phyloP scores from a whole-genome alignment of 129 eudicot genomes.

The Glebionis coronaria region DNA sequence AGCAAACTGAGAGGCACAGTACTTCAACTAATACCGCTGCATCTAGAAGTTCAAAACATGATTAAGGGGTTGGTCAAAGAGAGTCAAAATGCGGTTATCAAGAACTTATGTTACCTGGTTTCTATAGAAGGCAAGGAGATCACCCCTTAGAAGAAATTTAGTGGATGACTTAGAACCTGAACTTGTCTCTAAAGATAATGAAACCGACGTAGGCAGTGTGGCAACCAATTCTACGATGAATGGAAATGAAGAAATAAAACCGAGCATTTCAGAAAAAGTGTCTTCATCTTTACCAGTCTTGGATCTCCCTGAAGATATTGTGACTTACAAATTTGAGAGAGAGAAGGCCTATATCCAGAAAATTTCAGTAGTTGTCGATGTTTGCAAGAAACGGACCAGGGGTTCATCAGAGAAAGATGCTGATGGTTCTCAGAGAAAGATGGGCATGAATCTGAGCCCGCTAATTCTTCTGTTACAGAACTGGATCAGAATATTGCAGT shows the following conservation, averaged over 20 bases:
- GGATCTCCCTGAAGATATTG: constrained; percentile 31
- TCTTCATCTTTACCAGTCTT: constrained; percentile 50
- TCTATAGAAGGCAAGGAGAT: constrained; percentile 29
- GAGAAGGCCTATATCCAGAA: constrained; percentile 46
- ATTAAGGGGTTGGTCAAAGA: constrained; percentile 74
- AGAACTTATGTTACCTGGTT: constrained; percentile 24
- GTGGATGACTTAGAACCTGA: constrained; percentile 17
- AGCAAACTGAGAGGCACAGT: too few species aligned
- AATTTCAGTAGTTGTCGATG: constrained; percentile 85
- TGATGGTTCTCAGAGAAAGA: constrained; percentile 27
- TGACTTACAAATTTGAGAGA: constrained; percentile 35
- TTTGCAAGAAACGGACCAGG: constrained; percentile 49
- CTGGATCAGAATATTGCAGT: constrained; percentile 25
- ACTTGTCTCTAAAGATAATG: background rate
- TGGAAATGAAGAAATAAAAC: constrained; percentile 26
- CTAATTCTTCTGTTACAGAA: constrained; percentile 30
- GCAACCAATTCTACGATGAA: constrained; percentile 51
- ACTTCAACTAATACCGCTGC: too few species aligned
- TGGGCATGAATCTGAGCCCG: background rate
- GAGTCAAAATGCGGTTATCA: constrained; percentile 63
- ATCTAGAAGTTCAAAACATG: constrained; percentile 38
- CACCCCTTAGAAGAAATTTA: constrained; percentile 24
- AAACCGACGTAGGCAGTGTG: constrained; percentile 40
- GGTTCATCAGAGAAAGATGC: constrained; percentile 9
- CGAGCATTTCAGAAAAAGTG: constrained; percentile 26